Conservation (phyloP, 2,329 filamentous ascomycete species). For the Colletotrichum spinosum region DNA sequence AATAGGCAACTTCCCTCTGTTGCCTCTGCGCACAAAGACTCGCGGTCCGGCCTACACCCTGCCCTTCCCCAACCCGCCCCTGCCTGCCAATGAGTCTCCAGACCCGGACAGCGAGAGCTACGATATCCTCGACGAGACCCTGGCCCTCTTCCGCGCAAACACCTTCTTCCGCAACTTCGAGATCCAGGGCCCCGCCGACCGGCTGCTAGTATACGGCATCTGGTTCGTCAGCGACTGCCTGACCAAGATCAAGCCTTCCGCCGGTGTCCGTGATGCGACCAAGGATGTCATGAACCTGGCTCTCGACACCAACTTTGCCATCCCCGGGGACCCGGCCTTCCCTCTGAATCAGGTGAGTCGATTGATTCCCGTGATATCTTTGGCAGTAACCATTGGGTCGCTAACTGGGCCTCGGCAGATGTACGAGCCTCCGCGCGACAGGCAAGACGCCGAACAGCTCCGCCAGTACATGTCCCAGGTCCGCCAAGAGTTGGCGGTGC, state of each 20-base stretch:
- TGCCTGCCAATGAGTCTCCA: conserved; percentile 71
- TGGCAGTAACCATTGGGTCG: neutral
- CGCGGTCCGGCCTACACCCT: conserved; percentile 95
- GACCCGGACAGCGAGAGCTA: conserved; percentile 93
- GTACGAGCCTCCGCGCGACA: conserved; percentile 88
- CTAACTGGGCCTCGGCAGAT: conserved; percentile 61
- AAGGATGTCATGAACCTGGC: conserved; percentile 90
- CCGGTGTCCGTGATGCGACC: conserved; percentile 68
- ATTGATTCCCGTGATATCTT: neutral
- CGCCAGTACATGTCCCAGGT: conserved; percentile 93
- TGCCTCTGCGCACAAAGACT: conserved; percentile 93
- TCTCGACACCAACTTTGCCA: conserved; percentile 92
- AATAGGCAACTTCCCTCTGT: conserved; percentile 92
- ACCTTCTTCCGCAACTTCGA: conserved; percentile 99
- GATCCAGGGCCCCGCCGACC: conserved; percentile 95
- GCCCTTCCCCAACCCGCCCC: conserved; percentile 65
- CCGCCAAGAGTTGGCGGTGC: conserved; percentile 86
- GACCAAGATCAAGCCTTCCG: conserved; percentile 83
- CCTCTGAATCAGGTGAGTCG: conserved; percentile 83
- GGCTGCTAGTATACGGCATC: conserved; percentile 96
- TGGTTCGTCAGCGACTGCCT: conserved; percentile 93
- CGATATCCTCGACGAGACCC: conserved; percentile 94
- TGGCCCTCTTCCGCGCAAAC: conserved; percentile 95
- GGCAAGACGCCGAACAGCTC: conserved; percentile 89
- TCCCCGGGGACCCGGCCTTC: conserved; percentile 93